These are phyloP conservation scores for Carallia brachiata DNA, from an alignment of 345 rosid genomes.

Conservation along the genomic window DNA sequence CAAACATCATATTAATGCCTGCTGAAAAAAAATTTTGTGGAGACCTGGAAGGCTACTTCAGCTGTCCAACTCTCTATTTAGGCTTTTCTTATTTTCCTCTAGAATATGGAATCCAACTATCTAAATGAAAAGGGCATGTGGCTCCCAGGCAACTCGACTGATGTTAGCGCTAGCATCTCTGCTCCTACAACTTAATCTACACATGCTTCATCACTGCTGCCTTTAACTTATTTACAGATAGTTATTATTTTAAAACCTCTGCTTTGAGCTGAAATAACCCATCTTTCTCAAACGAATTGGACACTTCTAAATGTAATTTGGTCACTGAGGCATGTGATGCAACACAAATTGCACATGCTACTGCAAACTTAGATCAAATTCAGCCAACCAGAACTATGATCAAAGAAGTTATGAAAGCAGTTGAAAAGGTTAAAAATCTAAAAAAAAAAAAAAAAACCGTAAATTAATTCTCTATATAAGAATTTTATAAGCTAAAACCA, in stretches of 20 bases:
- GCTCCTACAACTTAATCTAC: no score
- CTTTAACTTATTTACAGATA: not conserved
- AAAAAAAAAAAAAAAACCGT: not conserved
- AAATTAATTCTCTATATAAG: not conserved
- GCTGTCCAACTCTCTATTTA: no score
- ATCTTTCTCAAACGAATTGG: not conserved
- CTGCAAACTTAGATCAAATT: not conserved
- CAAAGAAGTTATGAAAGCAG: not conserved
- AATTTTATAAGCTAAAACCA: not conserved
- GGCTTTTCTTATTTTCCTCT: no score
- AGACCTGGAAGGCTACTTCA: no score
- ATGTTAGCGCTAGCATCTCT: no score
- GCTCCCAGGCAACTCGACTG: no score
- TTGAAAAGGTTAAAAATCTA: not conserved
- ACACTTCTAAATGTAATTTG: not conserved
- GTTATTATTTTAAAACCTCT: not conserved
- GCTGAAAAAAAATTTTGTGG: no score
- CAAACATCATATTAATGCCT: no score
- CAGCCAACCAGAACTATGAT: not conserved
- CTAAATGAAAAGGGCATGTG: no score
- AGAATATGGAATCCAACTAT: no score
- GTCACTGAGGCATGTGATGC: slow-evolving; percentile 3
- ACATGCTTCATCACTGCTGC: not conserved
- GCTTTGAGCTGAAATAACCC: not conserved
- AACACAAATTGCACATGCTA: not conserved